phyloP scores from a whole-genome alignment of 257 asterid genomes.

The Salvia rosmarinus region DNA sequence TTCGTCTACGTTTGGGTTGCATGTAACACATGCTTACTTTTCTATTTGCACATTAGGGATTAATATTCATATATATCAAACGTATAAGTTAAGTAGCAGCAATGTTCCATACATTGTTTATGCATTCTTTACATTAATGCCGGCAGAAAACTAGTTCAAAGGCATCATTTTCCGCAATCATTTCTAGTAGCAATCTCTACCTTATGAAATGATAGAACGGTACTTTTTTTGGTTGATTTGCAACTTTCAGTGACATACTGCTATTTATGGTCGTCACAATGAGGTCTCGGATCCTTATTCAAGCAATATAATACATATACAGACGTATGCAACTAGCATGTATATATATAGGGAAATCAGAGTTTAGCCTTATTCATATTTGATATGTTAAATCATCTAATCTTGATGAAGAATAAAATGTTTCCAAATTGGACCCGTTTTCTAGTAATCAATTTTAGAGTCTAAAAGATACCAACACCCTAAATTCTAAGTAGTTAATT shows the following conservation, averaged over 20 bases:
- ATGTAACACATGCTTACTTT: constrained; percentile 32
- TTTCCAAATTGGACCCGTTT: background rate
- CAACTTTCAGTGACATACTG: background rate
- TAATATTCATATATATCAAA: background rate
- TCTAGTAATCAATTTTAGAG: too few species aligned
- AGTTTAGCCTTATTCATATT: background rate
- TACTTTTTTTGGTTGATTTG: background rate
- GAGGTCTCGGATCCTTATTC: background rate
- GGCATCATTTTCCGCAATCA: constrained; percentile 20
- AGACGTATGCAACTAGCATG: too few species aligned
- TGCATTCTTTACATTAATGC: constrained; percentile 20
- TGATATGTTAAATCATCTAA: background rate
- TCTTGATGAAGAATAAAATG: background rate
- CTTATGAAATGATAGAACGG: background rate
- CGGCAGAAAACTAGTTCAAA: constrained; percentile 22
- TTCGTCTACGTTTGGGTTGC: constrained; percentile 36
- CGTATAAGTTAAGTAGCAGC: constrained; percentile 36
- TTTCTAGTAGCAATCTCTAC: background rate
- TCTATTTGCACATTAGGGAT: background rate
- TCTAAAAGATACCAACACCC: too few species aligned
- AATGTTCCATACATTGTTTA: background rate
- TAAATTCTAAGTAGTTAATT: too few species aligned
- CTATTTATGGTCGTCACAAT: background rate
- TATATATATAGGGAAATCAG: background rate
- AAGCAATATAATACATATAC: background rate